These are phyloP conservation scores for Fusarium agapanthi DNA, from an alignment of 2,329 filamentous ascomycete genomes.

Conservation along the genomic window DNA sequence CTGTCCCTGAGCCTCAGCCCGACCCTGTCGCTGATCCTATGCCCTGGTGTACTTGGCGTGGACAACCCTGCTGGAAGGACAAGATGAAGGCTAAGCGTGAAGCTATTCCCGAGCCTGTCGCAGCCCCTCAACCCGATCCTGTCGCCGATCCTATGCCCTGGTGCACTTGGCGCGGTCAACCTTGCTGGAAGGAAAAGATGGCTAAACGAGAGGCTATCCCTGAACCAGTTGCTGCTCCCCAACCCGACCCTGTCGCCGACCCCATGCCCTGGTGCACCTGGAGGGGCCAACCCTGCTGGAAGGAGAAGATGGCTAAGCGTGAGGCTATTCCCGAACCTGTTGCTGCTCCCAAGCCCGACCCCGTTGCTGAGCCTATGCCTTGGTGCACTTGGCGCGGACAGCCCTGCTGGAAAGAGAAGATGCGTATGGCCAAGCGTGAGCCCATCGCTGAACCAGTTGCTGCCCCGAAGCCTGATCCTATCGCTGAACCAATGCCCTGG, in stretches of 20 bases:
- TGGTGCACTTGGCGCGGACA: constrained; percentile 13
- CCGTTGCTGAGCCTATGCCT: neutral
- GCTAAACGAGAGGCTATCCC: constrained; percentile 4
- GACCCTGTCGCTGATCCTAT: constrained; percentile 24
- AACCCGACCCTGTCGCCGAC: neutral
- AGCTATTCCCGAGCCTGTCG: neutral
- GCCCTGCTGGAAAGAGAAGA: constrained; percentile 11
- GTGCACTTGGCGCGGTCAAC: constrained; percentile 5
- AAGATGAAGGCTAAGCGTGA: constrained; percentile 37
- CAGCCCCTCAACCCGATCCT: neutral
- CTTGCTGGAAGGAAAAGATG: constrained; percentile 10
- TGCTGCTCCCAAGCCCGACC: neutral
- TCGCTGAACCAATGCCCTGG: neutral
- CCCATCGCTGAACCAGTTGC: neutral
- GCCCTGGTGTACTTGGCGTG: constrained; percentile 49
- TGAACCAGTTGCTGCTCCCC: neutral
- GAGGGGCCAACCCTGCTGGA: constrained; percentile 52
- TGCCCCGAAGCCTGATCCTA: neutral
- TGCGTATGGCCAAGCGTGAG: neutral
- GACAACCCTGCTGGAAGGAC: constrained; percentile 52
- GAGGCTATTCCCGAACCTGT: neutral
- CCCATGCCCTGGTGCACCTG: constrained; percentile 45
- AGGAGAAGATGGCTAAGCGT: constrained; percentile 44
- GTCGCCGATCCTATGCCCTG: neutral
- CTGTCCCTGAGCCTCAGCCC: constrained; percentile 11